Conservation (phyloP, 805 yeast genomes). For the Deakozyma indianensis region DNA sequence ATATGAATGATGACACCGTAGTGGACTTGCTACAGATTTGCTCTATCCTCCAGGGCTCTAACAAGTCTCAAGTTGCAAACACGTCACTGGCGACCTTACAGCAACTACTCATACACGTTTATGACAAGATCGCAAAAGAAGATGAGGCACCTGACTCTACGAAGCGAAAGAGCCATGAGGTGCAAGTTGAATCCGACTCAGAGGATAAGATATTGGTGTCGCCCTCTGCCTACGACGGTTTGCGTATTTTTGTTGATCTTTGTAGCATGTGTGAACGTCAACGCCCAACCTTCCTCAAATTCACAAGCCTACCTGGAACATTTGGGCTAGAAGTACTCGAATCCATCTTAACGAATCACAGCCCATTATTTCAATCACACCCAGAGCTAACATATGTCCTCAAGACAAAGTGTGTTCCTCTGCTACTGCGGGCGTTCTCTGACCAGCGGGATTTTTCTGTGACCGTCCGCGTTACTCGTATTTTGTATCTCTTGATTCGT, state of each 20-base stretch:
- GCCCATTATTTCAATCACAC: slow-evolving; percentile 37
- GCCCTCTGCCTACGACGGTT: slow-evolving; percentile 53
- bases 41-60: slow-evolving; percentile 52
- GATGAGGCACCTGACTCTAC: slow-evolving; percentile 18
- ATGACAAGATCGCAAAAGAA: slow-evolving; percentile 45
- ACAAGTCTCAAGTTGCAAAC: slow-evolving; percentile 64
- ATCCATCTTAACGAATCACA: slow-evolving; percentile 55
- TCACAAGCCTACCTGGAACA: slow-evolving; percentile 39
- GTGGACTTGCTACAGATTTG: slow-evolving; percentile 53
- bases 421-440: slow-evolving; percentile 53
- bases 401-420: slow-evolving; percentile 59
- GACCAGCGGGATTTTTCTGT: slow-evolving; percentile 48
- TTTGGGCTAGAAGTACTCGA: slow-evolving; percentile 77
- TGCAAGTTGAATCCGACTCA: slow-evolving; percentile 31
- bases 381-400: slow-evolving; percentile 53
- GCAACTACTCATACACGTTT: slow-evolving; percentile 65
- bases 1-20: slow-evolving; percentile 41
- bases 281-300: slow-evolving; percentile 38
- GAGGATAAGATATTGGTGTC: slow-evolving; percentile 33
- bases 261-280: slow-evolving; percentile 52
- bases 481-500: slow-evolving; percentile 46
- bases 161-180: slow-evolving; percentile 15
- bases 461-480: slow-evolving; percentile 60
- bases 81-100: slow-evolving; percentile 91
- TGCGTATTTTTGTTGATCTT: slow-evolving; percentile 53